These are phyloP conservation scores for Graphilbum sp. DNA, from an alignment of 2,329 filamentous ascomycete genomes.

Conservation along the genomic window DNA sequence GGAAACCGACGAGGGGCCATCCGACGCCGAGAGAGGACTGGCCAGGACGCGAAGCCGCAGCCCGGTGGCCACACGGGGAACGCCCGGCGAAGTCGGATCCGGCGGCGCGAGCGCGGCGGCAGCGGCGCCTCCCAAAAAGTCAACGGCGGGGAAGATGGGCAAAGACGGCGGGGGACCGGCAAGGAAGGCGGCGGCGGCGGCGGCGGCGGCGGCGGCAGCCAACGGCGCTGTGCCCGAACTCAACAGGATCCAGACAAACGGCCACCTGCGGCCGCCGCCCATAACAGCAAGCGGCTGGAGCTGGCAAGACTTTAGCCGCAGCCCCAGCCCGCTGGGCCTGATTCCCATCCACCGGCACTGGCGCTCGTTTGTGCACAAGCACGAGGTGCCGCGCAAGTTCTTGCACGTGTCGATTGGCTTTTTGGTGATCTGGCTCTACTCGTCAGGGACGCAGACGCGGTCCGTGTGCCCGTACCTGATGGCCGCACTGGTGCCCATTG, in stretches of 20 bases:
- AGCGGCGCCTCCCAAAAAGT: constrained; percentile 9
- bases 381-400: constrained; percentile 87
- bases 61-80: background rate
- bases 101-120: background rate
- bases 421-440: constrained; percentile 75
- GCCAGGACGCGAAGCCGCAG: too few relatives aligned
- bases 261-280: constrained; percentile 54
- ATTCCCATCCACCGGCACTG: constrained; percentile 93
- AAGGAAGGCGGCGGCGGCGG: constrained; percentile 5
- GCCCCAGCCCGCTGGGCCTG: constrained; percentile 79
- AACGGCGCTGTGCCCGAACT: constrained; percentile 2
- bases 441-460: constrained; percentile 56
- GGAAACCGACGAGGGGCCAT: background rate
- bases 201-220: constrained; percentile 1
- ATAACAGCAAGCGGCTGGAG: constrained; percentile 40
- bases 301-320: constrained; percentile 80
- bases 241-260: constrained; percentile 28
- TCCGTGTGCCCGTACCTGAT: constrained; percentile 76
- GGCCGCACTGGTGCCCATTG: constrained; percentile 66
- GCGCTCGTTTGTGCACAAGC: constrained; percentile 81
- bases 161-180: background rate
- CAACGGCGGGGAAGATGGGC: constrained; percentile 10
- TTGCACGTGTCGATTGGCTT: constrained; percentile 96
- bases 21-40: too few relatives aligned
- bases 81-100: background rate